Evolutionary conservation across 192 early-diverging fungal genomes (phyloP), one percentile per base, ranked within the genome.

Genomic region (Backusella westeae): DNA sequence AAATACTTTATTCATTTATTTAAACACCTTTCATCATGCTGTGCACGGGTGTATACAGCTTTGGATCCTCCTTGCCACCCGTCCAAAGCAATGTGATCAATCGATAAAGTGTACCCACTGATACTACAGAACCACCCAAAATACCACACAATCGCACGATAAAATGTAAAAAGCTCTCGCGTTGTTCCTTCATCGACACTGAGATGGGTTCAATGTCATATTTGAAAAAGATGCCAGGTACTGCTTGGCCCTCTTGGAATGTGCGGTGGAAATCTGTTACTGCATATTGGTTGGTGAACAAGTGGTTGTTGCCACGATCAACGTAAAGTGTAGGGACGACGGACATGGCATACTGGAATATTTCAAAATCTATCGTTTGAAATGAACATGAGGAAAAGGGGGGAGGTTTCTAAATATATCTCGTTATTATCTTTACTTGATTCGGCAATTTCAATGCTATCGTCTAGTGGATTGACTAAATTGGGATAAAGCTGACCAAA

Each of bases 271-370:
- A 89, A 77, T 97, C 95, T 34, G 93, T 97, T 1, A 97, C 96
- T 12, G 96, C 94, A 81, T 97, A 99, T 81, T 99, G 97, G 82
- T 95, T 96, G 29, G 97, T 97, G n/a, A 90, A 49, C 35, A 99
- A 74, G 2, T 84, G 72, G 39, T 80, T 85, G 44, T 78, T 73
- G 6, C 72, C 71, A 4, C 87, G 82, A 83, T 93, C 94, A 26
- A 94, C 86, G 71, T 91, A 94, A 23, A 87, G 90, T 0, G 93
- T 96, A 5, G 94, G 94, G 3, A 89, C 85, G 5, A 98, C 89
- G 4, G 93, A 91, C 34, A 98, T 82, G 78, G 96, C 94, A 84
- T 99, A 99, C 69, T 92, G 91, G 77, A 97, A 96, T 35, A 88
- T 89, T 38, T 92, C 90, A 66, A 93, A 87, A 35, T 89, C 89